A percentile compares a stretch with the other conserved stretches of the same genome.
Conservation (phyloP, 176 grass and related monocot species). For the Ampelocalamus luodianensis region DNA sequence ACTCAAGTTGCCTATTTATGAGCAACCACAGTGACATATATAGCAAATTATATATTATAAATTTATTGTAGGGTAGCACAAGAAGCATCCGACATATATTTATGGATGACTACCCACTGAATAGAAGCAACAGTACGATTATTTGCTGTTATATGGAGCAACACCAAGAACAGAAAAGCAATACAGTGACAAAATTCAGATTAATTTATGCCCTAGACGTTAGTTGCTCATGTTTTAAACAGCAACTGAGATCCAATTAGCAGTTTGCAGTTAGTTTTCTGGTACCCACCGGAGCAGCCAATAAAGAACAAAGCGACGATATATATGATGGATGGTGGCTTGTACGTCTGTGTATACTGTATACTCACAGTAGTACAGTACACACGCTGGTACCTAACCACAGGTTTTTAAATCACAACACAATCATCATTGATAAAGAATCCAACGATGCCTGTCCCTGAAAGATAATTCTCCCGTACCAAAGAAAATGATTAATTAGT, state of each 20-base stretch:
- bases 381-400: background rate
- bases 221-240: background rate
- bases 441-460: conserved; percentile 36
- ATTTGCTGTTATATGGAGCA: background rate
- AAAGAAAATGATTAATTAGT: conserved; percentile 30
- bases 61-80: background rate
- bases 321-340: conserved; percentile 20
- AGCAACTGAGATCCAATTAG: background rate
- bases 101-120: background rate
- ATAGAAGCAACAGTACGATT: background rate
- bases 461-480: conserved; percentile 42
- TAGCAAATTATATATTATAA: background rate
- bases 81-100: background rate
- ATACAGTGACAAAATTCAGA: conserved; percentile 8
- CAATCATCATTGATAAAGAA: conserved; percentile 48
- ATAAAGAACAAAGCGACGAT: conserved; percentile 6
- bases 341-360: background rate
- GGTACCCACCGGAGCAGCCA: background rate
- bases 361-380: background rate
- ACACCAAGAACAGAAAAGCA: background rate
- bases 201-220: background rate
- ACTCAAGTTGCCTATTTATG: background rate
- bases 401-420: conserved; percentile 32
- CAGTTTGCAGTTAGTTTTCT: background rate
- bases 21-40: background rate